A percentile compares a stretch with the other conserved stretches of the same genome.
Conservation (phyloP, 352 stramenopile species). For the Globisporangium cederbergense region DNA sequence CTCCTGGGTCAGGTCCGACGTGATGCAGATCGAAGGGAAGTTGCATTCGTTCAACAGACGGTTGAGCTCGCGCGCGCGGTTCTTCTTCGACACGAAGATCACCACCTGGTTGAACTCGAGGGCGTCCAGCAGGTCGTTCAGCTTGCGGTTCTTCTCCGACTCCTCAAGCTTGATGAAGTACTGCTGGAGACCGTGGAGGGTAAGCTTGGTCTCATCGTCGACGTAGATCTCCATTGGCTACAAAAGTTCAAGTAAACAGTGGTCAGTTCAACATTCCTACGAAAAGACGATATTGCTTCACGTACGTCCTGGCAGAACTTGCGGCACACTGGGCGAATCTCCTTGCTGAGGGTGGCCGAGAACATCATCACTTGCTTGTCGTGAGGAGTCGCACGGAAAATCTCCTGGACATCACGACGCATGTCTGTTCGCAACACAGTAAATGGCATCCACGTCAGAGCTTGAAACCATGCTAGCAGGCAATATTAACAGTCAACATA, state of each 20-base stretch:
- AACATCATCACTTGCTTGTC: conserved; percentile 99
- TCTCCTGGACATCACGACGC: conserved; percentile 98
- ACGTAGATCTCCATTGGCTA: conserved; percentile 99
- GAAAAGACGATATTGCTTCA: conserved; percentile 15
- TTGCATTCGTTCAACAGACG: conserved; percentile 98
- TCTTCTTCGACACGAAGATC: conserved; percentile 98
- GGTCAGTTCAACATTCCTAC: not conserved
- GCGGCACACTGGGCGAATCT: conserved; percentile 98
- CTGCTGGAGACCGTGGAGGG: conserved; percentile 99
- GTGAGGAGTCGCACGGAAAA: conserved; percentile 98
- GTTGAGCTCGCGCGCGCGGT: conserved; percentile 97
- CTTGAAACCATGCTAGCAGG: not conserved
- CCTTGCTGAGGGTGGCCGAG: conserved; percentile 98
- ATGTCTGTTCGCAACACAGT: conserved; percentile 86
- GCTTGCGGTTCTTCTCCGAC: conserved; percentile 99
- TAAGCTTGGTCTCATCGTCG: conserved; percentile 99
- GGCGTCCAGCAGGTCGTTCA: conserved; percentile 99
- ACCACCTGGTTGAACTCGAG: conserved; percentile 99
- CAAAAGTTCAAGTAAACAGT: not conserved
- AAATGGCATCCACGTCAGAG: not conserved
- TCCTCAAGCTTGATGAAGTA: conserved; percentile 99
- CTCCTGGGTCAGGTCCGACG: conserved; percentile 96
- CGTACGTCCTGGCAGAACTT: conserved; percentile 99
- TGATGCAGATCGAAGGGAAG: conserved; percentile 99
- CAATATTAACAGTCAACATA: conserved; percentile 28